Percentiles rank a stretch among this genome's conserved stretches.
Evolutionary conservation across 106 monocot species (phyloP).

Genomic region (Acorus calamus): DNA sequence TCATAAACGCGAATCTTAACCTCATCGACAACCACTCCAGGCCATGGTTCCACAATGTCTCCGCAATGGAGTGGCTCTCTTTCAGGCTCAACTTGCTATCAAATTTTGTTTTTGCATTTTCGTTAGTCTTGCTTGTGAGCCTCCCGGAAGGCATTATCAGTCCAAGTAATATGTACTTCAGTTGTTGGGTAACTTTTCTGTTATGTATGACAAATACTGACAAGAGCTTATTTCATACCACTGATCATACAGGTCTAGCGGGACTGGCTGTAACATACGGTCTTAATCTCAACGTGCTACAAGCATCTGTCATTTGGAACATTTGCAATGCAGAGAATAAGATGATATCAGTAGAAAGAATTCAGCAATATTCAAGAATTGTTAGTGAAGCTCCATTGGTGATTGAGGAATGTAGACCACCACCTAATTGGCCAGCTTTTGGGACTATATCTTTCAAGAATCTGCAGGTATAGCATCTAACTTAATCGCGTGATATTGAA

Average conservation of each 20-base stretch:
- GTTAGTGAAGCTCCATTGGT: constrained; percentile 63
- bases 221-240: constrained; percentile 1
- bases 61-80: constrained; percentile 88
- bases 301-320: constrained; percentile 69
- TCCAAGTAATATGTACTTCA: constrained; percentile 57
- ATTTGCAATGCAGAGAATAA: constrained; percentile 84
- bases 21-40: constrained; percentile 70
- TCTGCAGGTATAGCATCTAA: constrained; percentile 42
- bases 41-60: constrained; percentile 84
- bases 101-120: constrained; percentile 82
- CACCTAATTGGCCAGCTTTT: constrained; percentile 53
- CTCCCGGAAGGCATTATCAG: constrained; percentile 84
- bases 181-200: background rate
- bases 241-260: constrained; percentile 42
- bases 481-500: too few relatives aligned
- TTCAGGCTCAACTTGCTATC: constrained; percentile 72
- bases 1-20: constrained; percentile 44
- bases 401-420: constrained; percentile 44
- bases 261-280: constrained; percentile 81
- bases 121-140: constrained; percentile 71
- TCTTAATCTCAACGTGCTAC: constrained; percentile 64
- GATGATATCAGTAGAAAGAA: constrained; percentile 94
- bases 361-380: constrained; percentile 70
- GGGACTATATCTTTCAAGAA: constrained; percentile 59
- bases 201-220: background rate